Conservation (phyloP, 2,329 filamentous ascomycete species). For the Talaromyces sp. region DNA sequence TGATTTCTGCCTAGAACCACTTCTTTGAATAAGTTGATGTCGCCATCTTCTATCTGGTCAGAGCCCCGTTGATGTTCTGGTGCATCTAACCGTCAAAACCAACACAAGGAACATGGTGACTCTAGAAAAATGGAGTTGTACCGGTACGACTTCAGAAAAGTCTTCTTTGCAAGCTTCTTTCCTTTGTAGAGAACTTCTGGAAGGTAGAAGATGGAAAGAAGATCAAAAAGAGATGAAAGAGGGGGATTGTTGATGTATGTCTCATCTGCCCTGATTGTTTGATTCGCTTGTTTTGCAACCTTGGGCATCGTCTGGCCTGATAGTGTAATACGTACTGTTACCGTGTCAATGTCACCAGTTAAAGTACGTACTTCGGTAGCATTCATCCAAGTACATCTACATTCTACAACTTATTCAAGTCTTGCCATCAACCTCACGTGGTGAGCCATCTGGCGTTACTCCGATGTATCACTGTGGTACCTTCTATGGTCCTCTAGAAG, state of each 20-base stretch:
- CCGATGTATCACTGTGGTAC: conserved; percentile 3
- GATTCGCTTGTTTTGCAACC: neutral
- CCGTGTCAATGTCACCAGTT: neutral
- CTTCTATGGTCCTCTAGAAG: conserved; percentile 5
- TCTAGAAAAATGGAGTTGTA: neutral
- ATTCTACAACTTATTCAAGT: neutral
- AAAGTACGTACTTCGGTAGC: conserved; percentile 1
- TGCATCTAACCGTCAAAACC: conserved; percentile 2
- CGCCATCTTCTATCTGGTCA: neutral
- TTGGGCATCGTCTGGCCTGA: neutral
- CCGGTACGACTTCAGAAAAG: neutral
- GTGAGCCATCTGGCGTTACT: neutral
- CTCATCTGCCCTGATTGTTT: neutral
- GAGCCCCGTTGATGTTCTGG: neutral
- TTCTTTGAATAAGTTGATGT: neutral
- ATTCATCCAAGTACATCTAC: neutral
- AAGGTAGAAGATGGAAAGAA: neutral
- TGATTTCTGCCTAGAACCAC: neutral
- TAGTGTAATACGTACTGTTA: neutral
- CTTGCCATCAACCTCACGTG: neutral
- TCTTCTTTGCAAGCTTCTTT: neutral
- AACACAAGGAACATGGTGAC: neutral
- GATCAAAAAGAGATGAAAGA: neutral
- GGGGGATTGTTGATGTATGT: neutral
- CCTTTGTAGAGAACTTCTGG: neutral